Evolutionary conservation across 768 basidiomycete genomes (phyloP), one percentile per base, ranked within the genome.

Genomic region (Nidularia pulvinata): DNA sequence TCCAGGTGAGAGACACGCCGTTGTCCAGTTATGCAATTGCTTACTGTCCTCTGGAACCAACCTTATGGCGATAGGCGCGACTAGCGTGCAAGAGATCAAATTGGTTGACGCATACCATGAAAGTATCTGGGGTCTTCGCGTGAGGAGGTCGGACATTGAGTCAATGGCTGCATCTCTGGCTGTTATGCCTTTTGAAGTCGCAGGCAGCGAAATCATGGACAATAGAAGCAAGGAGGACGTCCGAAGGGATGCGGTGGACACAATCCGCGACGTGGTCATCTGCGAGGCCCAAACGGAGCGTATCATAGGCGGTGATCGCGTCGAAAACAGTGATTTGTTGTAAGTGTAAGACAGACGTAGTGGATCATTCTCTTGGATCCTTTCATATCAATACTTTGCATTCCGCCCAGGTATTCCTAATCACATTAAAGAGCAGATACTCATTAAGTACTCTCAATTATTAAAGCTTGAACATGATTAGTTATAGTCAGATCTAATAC

Each of bases 121-220:
- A 46, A 82, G 82, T 53, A 85, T 86, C 30, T 85, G 84, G 84
- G 84, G 81, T 42, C 68, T 69, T 1, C 71, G 84, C 33, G 55
- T 85, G 32, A 74, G 83, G 13, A 67, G 77, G 37, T 71, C 72
- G 10, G 80, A 84, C 57, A 59, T 84, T 10, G 79, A 81, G 64
- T 60, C 56, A 13, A 77, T 72, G 5, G 68, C 65, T 11, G 55
- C 57, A n/a, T 39, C 25, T 16, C 44, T 51, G 48, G 37, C n/a
- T 39, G 7, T 9, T 39, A 39, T 39, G 7, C 37, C 52, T 43
- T 7, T 55, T 14, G 47, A 48, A 22, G 39, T 48, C n/a, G 19
- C 34, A 14, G 19, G 36, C 7, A 35, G 33, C 33, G 30, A 11
- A 33, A 11, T n/a, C 13, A 33, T 9, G 4, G 33, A 39, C n/a